These are phyloP conservation scores for Protomyces inouyei DNA, from an alignment of 1,139 yeast species.

Conservation along the genomic window DNA sequence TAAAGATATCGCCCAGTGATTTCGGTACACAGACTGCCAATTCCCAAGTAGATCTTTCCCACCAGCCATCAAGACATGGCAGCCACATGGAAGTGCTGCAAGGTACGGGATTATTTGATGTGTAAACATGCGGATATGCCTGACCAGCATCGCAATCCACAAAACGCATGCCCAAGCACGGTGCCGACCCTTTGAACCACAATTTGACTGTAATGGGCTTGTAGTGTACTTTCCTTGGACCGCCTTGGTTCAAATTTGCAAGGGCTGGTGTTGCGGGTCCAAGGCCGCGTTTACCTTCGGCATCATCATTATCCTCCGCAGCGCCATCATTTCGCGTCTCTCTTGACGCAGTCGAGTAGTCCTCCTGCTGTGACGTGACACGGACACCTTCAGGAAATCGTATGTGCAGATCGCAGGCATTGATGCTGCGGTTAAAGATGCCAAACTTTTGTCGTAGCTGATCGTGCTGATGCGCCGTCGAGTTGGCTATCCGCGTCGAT, in stretches of 20 bases:
- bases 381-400: slow-evolving; percentile 67
- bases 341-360: slow-evolving; percentile 26
- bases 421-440: slow-evolving; percentile 40
- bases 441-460: slow-evolving; percentile 45
- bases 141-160: slow-evolving; percentile 39
- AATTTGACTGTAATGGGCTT: slow-evolving; percentile 71
- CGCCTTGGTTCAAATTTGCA: slow-evolving; percentile 9
- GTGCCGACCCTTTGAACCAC: slow-evolving; percentile 60
- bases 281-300: slow-evolving; percentile 38
- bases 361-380: slow-evolving; percentile 39
- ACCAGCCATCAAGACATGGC: slow-evolving; percentile 85
- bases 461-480: slow-evolving; percentile 39
- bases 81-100: slow-evolving; percentile 91
- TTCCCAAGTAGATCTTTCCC: slow-evolving; percentile 93
- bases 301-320: slow-evolving; percentile 43
- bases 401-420: slow-evolving; percentile 68
- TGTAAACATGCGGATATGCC: slow-evolving; percentile 75
- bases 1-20: slow-evolving; percentile 59
- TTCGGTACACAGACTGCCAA: slow-evolving; percentile 76
- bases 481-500: slow-evolving; percentile 41
- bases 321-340: slow-evolving; percentile 29
- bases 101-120: slow-evolving; percentile 71
- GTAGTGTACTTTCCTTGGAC: slow-evolving; percentile 39
- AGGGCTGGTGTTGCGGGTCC: slow-evolving; percentile 30
- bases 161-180: slow-evolving; percentile 72